Conservation (phyloP, 2,329 filamentous ascomycete genomes). For the Tolypocladium ovalisporum region DNA sequence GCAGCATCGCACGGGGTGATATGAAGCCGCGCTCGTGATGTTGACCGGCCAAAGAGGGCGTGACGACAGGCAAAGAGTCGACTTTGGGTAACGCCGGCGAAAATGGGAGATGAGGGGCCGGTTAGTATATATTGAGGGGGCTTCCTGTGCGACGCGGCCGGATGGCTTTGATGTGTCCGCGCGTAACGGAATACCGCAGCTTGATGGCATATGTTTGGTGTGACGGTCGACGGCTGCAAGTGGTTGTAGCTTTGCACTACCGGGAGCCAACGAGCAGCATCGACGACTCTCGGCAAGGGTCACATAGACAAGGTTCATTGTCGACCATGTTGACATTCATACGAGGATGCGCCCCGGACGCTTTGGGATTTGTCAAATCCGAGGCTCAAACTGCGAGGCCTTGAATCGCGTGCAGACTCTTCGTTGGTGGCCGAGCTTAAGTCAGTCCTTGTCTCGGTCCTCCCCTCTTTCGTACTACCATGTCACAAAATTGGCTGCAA, state of each 20-base stretch:
- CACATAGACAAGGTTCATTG: neutral
- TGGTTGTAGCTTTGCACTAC: neutral
- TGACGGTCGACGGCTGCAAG: neutral
- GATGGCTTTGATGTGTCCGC: neutral
- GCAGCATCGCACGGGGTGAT: neutral
- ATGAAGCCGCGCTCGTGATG: neutral
- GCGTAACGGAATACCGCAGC: neutral
- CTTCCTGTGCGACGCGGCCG: neutral
- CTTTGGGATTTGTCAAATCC: neutral
- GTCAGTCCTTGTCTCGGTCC: neutral
- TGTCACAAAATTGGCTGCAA: conserved; percentile 20
- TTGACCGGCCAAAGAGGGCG: neutral
- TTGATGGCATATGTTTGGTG: conserved; percentile 2
- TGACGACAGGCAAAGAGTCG: neutral
- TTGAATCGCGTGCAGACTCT: neutral
- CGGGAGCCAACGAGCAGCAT: neutral
- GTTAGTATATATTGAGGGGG: neutral
- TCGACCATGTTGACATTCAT: neutral
- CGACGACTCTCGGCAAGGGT: neutral
- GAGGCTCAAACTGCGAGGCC: neutral
- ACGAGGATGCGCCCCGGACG: neutral
- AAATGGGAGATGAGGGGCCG: neutral
- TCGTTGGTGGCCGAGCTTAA: neutral
- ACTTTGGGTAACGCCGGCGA: neutral
- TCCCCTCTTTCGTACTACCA: conserved; percentile 10